Evolutionary conservation across 768 basidiomycete genomes (phyloP).

Genomic region (Mycena kentingensis): DNA sequence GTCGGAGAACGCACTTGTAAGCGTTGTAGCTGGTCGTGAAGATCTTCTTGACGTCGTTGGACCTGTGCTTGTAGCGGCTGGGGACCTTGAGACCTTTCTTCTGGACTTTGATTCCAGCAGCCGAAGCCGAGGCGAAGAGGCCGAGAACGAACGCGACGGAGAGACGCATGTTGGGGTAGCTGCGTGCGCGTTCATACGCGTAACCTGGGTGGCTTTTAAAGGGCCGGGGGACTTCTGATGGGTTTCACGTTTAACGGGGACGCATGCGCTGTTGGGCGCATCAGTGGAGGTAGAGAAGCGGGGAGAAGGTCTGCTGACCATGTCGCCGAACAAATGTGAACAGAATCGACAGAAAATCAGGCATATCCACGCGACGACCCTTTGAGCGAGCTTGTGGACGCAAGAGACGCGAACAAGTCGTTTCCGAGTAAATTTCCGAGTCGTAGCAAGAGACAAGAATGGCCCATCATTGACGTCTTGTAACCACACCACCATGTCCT

Average conservation of each 20-base stretch:
- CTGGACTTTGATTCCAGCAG: background rate
- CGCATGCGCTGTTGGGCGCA: no score
- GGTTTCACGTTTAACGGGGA: background rate
- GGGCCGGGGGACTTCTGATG: background rate
- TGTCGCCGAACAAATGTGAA: no score
- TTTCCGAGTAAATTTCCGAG: background rate
- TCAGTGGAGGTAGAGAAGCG: background rate
- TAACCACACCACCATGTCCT: slow-evolving; percentile 47
- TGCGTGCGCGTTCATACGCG: background rate
- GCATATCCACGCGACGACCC: no score
- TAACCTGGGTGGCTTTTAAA: background rate
- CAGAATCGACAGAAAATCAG: no score
- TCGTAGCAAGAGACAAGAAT: background rate
- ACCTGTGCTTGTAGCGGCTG: background rate
- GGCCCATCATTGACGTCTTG: slow-evolving; percentile 19
- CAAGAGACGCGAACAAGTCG: no score
- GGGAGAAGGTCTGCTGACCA: no score
- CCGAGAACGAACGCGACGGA: background rate
- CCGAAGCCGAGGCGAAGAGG: background rate
- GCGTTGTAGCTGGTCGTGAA: slow-evolving; percentile 55
- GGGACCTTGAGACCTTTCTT: background rate
- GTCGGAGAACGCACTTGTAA: slow-evolving; percentile 49
- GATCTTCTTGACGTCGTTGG: slow-evolving; percentile 41
- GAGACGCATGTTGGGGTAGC: background rate
- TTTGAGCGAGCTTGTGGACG: no score